Evolutionary conservation across 2,329 filamentous ascomycete species (phyloP), one percentile per base, ranked within the genome.

Genomic region (Colletotrichum tanaceti): DNA sequence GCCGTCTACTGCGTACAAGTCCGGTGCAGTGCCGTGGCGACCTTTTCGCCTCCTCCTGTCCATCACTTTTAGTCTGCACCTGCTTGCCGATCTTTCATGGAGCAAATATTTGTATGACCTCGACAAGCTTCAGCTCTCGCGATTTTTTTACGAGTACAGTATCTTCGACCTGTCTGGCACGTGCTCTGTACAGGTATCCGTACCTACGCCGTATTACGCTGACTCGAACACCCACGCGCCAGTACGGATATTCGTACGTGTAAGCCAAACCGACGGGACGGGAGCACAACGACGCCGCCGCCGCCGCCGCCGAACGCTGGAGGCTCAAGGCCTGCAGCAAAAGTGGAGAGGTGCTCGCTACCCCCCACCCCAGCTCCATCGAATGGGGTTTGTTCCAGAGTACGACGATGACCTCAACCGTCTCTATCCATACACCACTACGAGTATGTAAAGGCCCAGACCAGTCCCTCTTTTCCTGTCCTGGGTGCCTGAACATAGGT

Each of bases 351-450:
- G 20, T 38, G 14, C 35, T 58, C 22, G 22, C 22, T 9, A 38
- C 38, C 50, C 50, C 32, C 32, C 7, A 44, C 32, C 24, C 32
- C 7, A 35, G 38, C 28, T 20, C 22, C 49, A 44, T 57, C 66
- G 57, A 69, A 69, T 69, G 63, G 62, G 66, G 44, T 65, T 39
- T 38, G 52, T 69, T 69, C 66, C 66, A 66, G 57, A 43, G 3
- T 14, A 20, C 18, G 60, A 39, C 39, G 16, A 69, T 61, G 65
- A 60, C 55, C 62, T 68, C 65, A 65, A 46, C 35, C 47, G 24
- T n/a, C 46, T 44, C 47, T 47, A 53, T 39, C n/a, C n/a, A n/a
- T n/a, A n/a, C n/a, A n/a, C n/a, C n/a, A n/a, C n/a, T n/a, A n/a
- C n/a, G n/a, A n/a, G n/a, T n/a, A 22, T 39, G 65, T 47, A 53